phyloP scores from a whole-genome alignment of 2,329 filamentous ascomycete species.

The Aspergillus pseudoglaucus region DNA sequence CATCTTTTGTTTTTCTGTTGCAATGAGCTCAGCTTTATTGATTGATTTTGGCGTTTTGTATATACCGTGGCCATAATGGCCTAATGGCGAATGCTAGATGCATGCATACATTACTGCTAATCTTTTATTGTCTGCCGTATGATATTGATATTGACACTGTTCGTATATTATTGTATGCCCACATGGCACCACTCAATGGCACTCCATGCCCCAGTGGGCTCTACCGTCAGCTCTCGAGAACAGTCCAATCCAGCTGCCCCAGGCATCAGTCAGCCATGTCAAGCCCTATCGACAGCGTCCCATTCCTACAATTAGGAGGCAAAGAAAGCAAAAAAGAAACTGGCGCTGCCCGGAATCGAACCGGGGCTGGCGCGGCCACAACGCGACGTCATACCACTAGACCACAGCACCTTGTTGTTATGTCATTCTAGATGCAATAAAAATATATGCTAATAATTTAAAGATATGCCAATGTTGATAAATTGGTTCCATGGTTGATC shows the following conservation, averaged over 20 bases:
- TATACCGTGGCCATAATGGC: not conserved
- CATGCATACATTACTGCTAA: no score
- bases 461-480: not conserved
- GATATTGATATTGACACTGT: no score
- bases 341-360: constrained; percentile 1
- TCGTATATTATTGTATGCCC: no score
- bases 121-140: no score
- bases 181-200: no score
- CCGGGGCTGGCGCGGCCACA: not conserved
- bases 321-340: not conserved
- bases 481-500: no score
- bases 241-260: no score
- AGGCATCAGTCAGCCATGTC: no score
- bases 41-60: not conserved
- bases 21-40: not conserved
- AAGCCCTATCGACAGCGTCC: no score
- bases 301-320: not conserved
- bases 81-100: no score
- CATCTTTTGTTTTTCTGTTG: not conserved
- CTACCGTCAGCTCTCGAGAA: no score
- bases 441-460: not conserved
- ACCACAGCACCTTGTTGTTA: not conserved
- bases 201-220: no score
- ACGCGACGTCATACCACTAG: constrained; percentile 1
- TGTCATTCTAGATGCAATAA: not conserved